Conservation (phyloP, 1,284 basidiomycete species). For the Irpex lacteus region DNA sequence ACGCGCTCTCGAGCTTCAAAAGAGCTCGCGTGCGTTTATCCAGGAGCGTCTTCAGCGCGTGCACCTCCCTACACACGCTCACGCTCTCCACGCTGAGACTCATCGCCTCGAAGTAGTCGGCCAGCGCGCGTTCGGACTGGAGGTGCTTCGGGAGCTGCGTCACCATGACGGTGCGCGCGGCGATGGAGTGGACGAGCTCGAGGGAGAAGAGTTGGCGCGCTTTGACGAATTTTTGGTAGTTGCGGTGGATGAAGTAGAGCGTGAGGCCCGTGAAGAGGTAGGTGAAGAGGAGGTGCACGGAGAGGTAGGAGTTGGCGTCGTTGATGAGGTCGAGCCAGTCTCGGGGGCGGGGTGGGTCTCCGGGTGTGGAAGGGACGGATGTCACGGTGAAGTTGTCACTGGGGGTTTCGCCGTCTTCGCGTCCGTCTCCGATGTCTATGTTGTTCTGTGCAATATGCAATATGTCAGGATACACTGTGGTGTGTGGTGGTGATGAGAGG, state of each 20-base stretch:
- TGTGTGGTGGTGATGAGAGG: not conserved
- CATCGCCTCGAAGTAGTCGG: constrained; percentile 93
- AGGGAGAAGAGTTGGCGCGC: constrained; percentile 91
- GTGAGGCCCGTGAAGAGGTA: constrained; percentile 90
- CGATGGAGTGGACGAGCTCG: constrained; percentile 91
- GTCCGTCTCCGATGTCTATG: constrained; percentile 63
- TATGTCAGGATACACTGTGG: not conserved
- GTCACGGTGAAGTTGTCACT: constrained; percentile 20
- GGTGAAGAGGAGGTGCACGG: constrained; percentile 88
- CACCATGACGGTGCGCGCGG: constrained; percentile 90
- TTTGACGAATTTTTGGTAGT: constrained; percentile 89
- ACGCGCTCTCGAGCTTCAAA: constrained; percentile 76
- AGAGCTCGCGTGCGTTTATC: constrained; percentile 79
- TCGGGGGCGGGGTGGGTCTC: constrained; percentile 31
- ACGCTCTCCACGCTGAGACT: constrained; percentile 83
- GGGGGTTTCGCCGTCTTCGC: constrained; percentile 47
- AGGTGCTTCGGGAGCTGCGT: constrained; percentile 82
- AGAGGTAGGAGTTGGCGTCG: constrained; percentile 83
- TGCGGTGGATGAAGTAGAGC: constrained; percentile 83
- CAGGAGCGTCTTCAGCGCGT: constrained; percentile 69
- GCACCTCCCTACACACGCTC: constrained; percentile 84
- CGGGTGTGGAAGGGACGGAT: constrained; percentile 5
- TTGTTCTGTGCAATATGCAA: constrained; percentile 53
- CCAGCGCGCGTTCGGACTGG: constrained; percentile 79
- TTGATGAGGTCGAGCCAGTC: constrained; percentile 85